Evolutionary conservation across 1,284 basidiomycete genomes (phyloP).

Genomic region (Malassezia arunalokei): DNA sequence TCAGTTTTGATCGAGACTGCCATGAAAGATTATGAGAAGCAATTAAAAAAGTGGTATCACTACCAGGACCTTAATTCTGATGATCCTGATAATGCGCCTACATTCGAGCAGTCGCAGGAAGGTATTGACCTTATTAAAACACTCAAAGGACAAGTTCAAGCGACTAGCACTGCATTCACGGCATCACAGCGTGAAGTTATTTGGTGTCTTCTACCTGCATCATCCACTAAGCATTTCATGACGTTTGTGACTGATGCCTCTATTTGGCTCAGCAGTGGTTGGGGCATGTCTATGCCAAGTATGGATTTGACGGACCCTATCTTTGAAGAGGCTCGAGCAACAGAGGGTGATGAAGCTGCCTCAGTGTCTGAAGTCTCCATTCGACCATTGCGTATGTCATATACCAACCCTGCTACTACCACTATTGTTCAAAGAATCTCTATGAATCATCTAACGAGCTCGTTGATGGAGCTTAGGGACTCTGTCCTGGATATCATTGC

Average conservation of each 20-base stretch:
- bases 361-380: background rate
- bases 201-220: slow-evolving; percentile 20
- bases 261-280: slow-evolving; percentile 30
- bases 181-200: slow-evolving; percentile 27
- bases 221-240: slow-evolving; percentile 14
- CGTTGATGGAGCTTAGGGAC: background rate
- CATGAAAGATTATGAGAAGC: slow-evolving; percentile 20
- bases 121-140: slow-evolving; percentile 10
- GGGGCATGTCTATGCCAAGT: slow-evolving; percentile 13
- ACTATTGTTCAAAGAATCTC: background rate
- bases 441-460: background rate
- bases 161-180: slow-evolving; percentile 17
- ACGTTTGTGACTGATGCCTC: slow-evolving; percentile 17
- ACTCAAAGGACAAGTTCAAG: slow-evolving; percentile 6
- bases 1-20: slow-evolving; percentile 17
- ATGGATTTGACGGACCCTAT: background rate
- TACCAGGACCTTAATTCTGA: too few species aligned
- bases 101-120: background rate
- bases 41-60: background rate
- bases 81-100: background rate
- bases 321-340: background rate
- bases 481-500: background rate
- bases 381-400: background rate
- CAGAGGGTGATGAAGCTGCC: background rate
- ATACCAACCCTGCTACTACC: background rate